A percentile compares a stretch with the other conserved stretches of the same genome.
Evolutionary conservation across 441 rosid species (phyloP).

Genomic region (Erodium moschatum): DNA sequence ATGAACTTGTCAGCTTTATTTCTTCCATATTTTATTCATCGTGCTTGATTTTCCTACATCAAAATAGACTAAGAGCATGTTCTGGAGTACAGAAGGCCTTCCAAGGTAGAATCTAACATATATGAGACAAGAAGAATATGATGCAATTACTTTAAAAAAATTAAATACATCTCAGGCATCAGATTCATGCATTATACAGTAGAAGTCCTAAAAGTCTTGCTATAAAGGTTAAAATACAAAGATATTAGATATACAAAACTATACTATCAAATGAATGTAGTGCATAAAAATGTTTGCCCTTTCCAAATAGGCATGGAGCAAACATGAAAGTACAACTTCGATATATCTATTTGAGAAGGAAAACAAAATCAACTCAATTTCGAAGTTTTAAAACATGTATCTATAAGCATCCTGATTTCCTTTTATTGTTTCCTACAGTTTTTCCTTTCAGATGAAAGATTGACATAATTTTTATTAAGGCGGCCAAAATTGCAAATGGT

Average conservation of each 20-base stretch:
- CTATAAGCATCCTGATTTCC: neutral
- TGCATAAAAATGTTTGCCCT: neutral
- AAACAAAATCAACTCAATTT: too few species aligned
- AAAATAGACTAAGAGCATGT: neutral
- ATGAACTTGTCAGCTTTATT: neutral
- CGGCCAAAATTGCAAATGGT: neutral
- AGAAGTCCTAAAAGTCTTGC: neutral
- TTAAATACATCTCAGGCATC: neutral
- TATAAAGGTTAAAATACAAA: neutral
- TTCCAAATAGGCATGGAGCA: neutral
- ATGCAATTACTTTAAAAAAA: neutral
- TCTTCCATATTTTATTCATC: neutral
- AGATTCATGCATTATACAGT: neutral
- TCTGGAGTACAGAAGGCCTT: neutral
- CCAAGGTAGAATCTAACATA: neutral
- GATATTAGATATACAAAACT: neutral
- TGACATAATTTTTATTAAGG: neutral
- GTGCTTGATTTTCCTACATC: neutral
- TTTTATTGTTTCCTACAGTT: neutral
- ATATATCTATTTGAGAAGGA: too few species aligned
- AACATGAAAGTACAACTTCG: too few species aligned
- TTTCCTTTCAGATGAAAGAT: neutral
- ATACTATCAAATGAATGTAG: neutral
- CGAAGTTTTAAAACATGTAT: neutral
- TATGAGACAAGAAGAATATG: slow-evolving; percentile 3